Percentiles rank a stretch among this genome's conserved stretches.
Conservation (phyloP, 768 basidiomycete species). For the Naganishia antarctica region DNA sequence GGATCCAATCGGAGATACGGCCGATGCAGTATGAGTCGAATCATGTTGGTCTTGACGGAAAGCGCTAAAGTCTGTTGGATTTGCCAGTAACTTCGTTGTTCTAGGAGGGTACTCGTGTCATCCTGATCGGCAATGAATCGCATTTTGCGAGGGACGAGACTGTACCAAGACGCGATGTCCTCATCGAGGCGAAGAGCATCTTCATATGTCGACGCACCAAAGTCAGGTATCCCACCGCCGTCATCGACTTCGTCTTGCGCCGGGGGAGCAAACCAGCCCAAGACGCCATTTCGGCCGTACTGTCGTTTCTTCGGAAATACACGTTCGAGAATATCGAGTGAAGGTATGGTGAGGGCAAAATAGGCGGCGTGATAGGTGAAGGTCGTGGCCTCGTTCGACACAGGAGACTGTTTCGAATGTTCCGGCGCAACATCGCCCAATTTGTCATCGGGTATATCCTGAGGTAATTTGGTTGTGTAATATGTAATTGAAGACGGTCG, state of each 20-base stretch:
- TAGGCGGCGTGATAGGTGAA: constrained; percentile 45
- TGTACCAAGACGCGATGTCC: constrained; percentile 45
- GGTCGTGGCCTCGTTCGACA: constrained; percentile 40
- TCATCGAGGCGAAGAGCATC: constrained; percentile 43
- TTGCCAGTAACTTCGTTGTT: constrained; percentile 27
- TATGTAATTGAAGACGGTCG: constrained; percentile 44
- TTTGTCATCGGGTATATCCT: constrained; percentile 43
- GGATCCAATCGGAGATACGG: constrained; percentile 47
- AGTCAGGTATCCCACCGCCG: constrained; percentile 1
- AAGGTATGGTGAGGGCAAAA: constrained; percentile 46
- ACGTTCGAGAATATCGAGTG: constrained; percentile 42
- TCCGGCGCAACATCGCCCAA: constrained; percentile 40
- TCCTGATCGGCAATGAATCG: constrained; percentile 41
- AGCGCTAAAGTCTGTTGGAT: constrained; percentile 43
- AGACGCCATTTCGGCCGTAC: constrained; percentile 40
- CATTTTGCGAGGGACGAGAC: constrained; percentile 38
- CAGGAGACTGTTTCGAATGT: constrained; percentile 35
- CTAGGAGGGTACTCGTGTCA: constrained; percentile 32
- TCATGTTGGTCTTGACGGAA: constrained; percentile 44
- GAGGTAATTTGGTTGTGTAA: constrained; percentile 44
- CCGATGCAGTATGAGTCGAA: constrained; percentile 45
- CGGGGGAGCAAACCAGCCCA: constrained; percentile 41
- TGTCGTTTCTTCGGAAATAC: constrained; percentile 42
- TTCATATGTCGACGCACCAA: constrained; percentile 36
- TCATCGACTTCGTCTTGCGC: constrained; percentile 6